Evolutionary conservation across 345 rosid species (phyloP).

Genomic region (Mangifera indica): DNA sequence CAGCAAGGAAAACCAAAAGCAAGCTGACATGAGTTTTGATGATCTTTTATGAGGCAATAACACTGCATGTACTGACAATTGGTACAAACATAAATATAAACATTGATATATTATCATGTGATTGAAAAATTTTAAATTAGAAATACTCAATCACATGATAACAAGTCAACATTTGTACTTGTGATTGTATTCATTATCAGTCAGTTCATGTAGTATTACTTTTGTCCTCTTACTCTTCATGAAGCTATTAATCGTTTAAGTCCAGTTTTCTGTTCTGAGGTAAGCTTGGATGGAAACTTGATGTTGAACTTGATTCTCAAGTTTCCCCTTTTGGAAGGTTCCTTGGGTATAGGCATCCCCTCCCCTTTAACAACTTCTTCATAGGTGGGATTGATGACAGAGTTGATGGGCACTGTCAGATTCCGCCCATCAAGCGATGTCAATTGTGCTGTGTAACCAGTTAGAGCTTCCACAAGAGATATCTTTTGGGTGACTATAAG

Average conservation of each 20-base stretch:
- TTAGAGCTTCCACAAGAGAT: constrained; percentile 76
- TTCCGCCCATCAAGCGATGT: constrained; percentile 72
- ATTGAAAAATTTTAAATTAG: too few relatives aligned
- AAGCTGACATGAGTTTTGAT: constrained; percentile 21
- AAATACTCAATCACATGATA: too few relatives aligned
- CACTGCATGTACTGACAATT: too few relatives aligned
- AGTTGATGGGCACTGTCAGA: constrained; percentile 48
- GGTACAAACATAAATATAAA: too few relatives aligned
- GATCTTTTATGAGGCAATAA: constrained; percentile 16
- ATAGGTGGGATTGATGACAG: constrained; percentile 60
- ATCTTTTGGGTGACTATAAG: constrained; percentile 60
- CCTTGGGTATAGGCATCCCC: constrained; percentile 92
- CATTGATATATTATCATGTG: too few relatives aligned
- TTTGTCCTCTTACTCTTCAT: too few relatives aligned
- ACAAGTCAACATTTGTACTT: too few relatives aligned
- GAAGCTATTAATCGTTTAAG: constrained; percentile 54
- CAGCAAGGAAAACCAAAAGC: constrained; percentile 6
- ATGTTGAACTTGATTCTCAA: constrained; percentile 77
- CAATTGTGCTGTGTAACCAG: constrained; percentile 61
- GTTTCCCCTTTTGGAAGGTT: constrained; percentile 72
- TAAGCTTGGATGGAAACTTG: constrained; percentile 74
- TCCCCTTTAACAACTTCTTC: constrained; percentile 86
- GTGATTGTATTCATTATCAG: too few relatives aligned
- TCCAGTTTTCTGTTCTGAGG: constrained; percentile 65
- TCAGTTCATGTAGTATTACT: too few relatives aligned